Evolutionary conservation across 306 rosid species (phyloP), one percentile per base, ranked within the genome.

Genomic region (Carpinus viminea): DNA sequence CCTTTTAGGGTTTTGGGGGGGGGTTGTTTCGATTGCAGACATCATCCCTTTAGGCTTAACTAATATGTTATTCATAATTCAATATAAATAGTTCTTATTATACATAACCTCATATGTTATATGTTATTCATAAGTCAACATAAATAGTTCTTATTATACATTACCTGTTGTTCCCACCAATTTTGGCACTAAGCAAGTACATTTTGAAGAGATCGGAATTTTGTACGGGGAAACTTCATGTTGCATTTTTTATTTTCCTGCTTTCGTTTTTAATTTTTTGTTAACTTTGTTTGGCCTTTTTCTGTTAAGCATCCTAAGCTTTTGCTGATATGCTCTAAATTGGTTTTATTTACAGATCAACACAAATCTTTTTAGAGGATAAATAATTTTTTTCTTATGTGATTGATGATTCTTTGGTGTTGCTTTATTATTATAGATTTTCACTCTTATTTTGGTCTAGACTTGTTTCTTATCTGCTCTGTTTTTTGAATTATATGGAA

Each of bases 401-500:
- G 65, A 24, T 24, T 3, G 15, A 9, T 66, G 15, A 18, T 38
- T 66, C 26, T 70, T 21, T 41, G 51, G 66, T 66, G 26, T 43
- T 78, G 50, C 21, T 11, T n/a, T 62, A 57, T 83, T 62, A 57
- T 83, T 54, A 76, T 51, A 52, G 48, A 57, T 47, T 74, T 77
- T 61, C 69, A 72, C 15, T 51, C 26, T 26, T 16, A 65, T 76
- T 62, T 60, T 78, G 52, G 50, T 73, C 48, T 70, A 83, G 78
- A 52, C 54, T 68, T 71, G 76, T 60, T 74, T 65, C 52, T 77
- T 71, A n/a, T 74, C 76, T 71, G 56, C 34, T 76, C 73, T 77
- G 26, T 78, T 9, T 36, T 3, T 66, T 11, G 11, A 52, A 73
- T 70, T 52, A 55, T 74, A 74, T 84, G 74, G 73, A 92, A 95